These are phyloP conservation scores for Cicer arietinum DNA, from an alignment of 306 rosid species.

Conservation along the genomic window DNA sequence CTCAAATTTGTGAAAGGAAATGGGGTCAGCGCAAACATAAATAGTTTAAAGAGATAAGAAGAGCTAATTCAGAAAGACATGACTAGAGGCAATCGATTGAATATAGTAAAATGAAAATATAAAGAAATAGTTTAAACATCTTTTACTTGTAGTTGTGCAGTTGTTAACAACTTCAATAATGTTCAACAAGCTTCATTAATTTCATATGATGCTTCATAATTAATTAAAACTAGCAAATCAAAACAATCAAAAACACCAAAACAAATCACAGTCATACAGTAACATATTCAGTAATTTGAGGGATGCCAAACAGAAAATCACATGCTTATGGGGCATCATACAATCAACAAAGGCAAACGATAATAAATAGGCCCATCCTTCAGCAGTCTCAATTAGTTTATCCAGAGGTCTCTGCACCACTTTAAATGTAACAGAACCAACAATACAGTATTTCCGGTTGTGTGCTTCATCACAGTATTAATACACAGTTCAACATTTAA, in stretches of 20 bases:
- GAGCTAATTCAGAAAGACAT: constrained; percentile 9
- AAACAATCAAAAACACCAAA: not conserved
- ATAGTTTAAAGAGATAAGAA: not conserved
- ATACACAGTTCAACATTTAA: constrained; percentile 19
- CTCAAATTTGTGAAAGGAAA: constrained; percentile 52
- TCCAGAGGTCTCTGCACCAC: not conserved
- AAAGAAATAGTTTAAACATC: not conserved
- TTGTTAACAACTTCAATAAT: constrained; percentile 21
- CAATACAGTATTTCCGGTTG: not conserved
- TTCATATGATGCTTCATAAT: not conserved
- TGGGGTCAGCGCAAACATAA: constrained; percentile 41
- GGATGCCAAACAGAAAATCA: constrained; percentile 14
- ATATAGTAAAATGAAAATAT: constrained; percentile 28
- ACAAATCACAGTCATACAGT: not conserved
- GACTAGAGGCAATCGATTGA: not conserved
- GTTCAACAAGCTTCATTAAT: not conserved
- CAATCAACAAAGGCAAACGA: not conserved
- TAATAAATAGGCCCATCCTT: constrained; percentile 17
- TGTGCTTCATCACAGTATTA: not conserved
- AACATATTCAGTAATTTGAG: not conserved
- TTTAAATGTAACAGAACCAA: not conserved
- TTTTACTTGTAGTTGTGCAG: not conserved
- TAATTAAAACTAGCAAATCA: constrained; percentile 12
- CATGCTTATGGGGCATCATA: not conserved
- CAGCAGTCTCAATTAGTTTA: constrained; percentile 9